Conservation (phyloP, 2,329 filamentous ascomycete genomes). For the Sarocladiaceae sp. region DNA sequence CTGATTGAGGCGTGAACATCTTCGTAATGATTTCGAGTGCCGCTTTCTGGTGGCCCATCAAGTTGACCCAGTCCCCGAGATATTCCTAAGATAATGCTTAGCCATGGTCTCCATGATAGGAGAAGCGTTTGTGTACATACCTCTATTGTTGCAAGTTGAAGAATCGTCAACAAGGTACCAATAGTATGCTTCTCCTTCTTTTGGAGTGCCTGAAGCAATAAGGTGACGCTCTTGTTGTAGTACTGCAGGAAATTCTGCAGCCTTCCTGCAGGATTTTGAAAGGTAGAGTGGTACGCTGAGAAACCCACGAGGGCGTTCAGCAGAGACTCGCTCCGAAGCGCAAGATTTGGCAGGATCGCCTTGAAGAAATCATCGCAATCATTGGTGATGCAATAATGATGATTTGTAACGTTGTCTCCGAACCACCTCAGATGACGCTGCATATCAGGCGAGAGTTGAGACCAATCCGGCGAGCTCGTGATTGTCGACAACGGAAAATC, state of each 20-base stretch:
- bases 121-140: constrained; percentile 42
- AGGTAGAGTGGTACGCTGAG: constrained; percentile 77
- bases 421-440: constrained; percentile 78
- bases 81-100: constrained; percentile 64
- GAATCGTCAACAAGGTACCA: constrained; percentile 76
- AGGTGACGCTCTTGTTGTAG: constrained; percentile 81
- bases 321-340: constrained; percentile 70
- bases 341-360: constrained; percentile 64
- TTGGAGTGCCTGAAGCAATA: constrained; percentile 68
- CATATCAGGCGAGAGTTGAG: constrained; percentile 62
- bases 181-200: constrained; percentile 67
- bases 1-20: constrained; percentile 72
- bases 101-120: background rate
- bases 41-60: constrained; percentile 88
- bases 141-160: constrained; percentile 92
- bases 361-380: constrained; percentile 72
- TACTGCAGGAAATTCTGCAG: constrained; percentile 82
- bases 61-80: constrained; percentile 90
- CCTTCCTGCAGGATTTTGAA: constrained; percentile 66
- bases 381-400: constrained; percentile 76
- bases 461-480: constrained; percentile 41
- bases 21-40: constrained; percentile 76
- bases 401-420: constrained; percentile 69
- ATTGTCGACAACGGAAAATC: constrained; percentile 19
- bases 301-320: constrained; percentile 87